Evolutionary conservation across 2,329 filamentous ascomycete genomes (phyloP), one percentile per base, ranked within the genome.

Genomic region (Calonectria ilicicola): DNA sequence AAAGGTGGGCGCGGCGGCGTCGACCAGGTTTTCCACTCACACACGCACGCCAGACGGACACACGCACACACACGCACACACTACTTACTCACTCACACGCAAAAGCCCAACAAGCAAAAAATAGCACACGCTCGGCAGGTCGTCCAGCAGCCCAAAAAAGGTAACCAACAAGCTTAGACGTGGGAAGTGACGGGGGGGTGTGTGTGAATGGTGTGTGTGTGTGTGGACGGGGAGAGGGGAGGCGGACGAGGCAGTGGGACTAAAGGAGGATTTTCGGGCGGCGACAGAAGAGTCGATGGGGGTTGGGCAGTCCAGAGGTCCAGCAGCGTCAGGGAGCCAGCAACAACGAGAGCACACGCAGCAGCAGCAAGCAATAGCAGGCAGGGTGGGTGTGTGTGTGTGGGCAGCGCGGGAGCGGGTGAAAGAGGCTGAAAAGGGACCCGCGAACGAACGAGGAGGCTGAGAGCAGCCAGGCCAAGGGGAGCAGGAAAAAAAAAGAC

Each of bases 1-100:
- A 70, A 67, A 67, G 64, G 68, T 70, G 68, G 68, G 62, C 68
- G 67, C 40, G 47, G 67, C 40, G 47, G 64, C 64, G 68, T 70
- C 68, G 53, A 66, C 68, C 62, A 64, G 68, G 68, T 70, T 62
- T 70, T 70, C 62, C 67, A 69, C 56, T 47, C 42, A 63, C 51
- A 35, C 64, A 44, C 65, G 46, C 62, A 42, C 62, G 26, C 38
- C 35, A 42, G 38, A 62, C 58, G 58, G 12, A 38, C 47, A 53
- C 64, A 66, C 64, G 29, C n/a, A n/a, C 63, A 53, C 35, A 32
- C 29, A 32, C 29, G 29, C 32, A 35, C 32, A 10, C 32, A 35
- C 32, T 35, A 35, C 32, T 53, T 53, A 32, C 29, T 58, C 29
- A 21, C 51, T 21, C 46, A 38, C 29, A 35, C 29, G 53, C 53